These are phyloP conservation scores for Diaporthe citrichinensis DNA, from an alignment of 2,329 filamentous ascomycete genomes.

Conservation along the genomic window DNA sequence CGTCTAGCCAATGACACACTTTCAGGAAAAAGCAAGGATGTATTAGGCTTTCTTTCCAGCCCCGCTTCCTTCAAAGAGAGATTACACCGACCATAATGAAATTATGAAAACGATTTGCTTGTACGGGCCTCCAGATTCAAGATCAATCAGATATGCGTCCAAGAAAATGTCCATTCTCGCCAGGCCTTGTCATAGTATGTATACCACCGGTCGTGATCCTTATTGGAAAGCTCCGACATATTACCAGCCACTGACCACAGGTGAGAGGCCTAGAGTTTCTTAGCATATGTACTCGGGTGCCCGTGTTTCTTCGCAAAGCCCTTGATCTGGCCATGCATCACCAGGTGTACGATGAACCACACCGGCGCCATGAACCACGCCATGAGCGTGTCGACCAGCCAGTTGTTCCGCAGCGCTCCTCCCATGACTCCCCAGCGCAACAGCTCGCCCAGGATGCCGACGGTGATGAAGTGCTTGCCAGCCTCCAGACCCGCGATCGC, in stretches of 20 bases:
- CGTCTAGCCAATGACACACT: background rate
- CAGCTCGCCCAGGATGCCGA: slow-evolving; percentile 78
- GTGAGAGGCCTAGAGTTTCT: slow-evolving; percentile 45
- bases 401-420: slow-evolving; percentile 70
- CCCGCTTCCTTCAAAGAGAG: background rate
- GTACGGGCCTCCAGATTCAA: background rate
- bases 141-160: background rate
- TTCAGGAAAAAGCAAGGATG: background rate
- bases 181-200: background rate
- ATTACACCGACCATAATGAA: background rate
- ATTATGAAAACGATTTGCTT: background rate
- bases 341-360: slow-evolving; percentile 70
- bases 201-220: background rate
- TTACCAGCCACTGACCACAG: background rate
- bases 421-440: slow-evolving; percentile 76
- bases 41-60: background rate
- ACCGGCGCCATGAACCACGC: slow-evolving; percentile 66
- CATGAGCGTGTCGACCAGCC: slow-evolving; percentile 71
- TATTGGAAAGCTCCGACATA: background rate
- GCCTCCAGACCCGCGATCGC: slow-evolving; percentile 82
- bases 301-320: slow-evolving; percentile 71
- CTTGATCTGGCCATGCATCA: slow-evolving; percentile 70
- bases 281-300: slow-evolving; percentile 66
- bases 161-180: background rate
- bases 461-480: slow-evolving; percentile 85